Evolutionary conservation across 345 rosid genomes (phyloP).

Genomic region (Brassica incana): DNA sequence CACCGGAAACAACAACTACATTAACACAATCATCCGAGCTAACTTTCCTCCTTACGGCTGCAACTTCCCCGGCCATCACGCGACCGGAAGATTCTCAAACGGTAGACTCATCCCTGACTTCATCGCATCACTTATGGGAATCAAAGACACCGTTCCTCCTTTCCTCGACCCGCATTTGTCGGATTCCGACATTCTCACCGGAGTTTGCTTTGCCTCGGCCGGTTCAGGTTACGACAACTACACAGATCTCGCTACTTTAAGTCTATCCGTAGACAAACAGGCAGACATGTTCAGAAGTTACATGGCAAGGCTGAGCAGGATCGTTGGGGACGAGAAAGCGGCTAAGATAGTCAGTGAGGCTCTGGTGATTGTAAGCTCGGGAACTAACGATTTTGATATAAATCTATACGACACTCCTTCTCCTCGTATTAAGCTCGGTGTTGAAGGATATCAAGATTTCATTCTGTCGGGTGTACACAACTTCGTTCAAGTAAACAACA

Average conservation of each 20-base stretch:
- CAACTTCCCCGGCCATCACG: constrained; percentile 32
- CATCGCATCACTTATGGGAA: constrained; percentile 29
- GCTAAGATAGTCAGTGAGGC: constrained; percentile 42
- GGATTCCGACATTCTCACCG: constrained; percentile 28
- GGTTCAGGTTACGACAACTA: constrained; percentile 38
- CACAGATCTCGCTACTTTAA: constrained; percentile 26
- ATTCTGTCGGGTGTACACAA: constrained; percentile 34
- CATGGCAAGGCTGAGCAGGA: constrained; percentile 31
- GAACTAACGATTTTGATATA: constrained; percentile 53
- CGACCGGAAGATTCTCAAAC: constrained; percentile 44
- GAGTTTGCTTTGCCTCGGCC: constrained; percentile 39
- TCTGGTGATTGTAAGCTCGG: constrained; percentile 55
- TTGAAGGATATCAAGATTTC: constrained; percentile 51
- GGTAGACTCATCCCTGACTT: constrained; percentile 39
- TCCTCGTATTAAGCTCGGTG: constrained; percentile 40
- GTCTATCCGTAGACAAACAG: constrained; percentile 49
- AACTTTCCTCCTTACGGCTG: constrained; percentile 41
- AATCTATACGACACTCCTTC: constrained; percentile 49
- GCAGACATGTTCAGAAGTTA: constrained; percentile 44
- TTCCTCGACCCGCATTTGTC: constrained; percentile 31
- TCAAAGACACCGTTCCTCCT: constrained; percentile 41
- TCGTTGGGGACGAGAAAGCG: constrained; percentile 47
- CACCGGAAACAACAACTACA: constrained; percentile 42
- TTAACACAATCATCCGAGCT: constrained; percentile 6
- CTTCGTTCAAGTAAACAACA: constrained; percentile 46